Percentiles rank a stretch among this genome's conserved stretches.
phyloP scores from a whole-genome alignment of 495 filamentous ascomycete species.

The Neurospora tetrasperma region DNA sequence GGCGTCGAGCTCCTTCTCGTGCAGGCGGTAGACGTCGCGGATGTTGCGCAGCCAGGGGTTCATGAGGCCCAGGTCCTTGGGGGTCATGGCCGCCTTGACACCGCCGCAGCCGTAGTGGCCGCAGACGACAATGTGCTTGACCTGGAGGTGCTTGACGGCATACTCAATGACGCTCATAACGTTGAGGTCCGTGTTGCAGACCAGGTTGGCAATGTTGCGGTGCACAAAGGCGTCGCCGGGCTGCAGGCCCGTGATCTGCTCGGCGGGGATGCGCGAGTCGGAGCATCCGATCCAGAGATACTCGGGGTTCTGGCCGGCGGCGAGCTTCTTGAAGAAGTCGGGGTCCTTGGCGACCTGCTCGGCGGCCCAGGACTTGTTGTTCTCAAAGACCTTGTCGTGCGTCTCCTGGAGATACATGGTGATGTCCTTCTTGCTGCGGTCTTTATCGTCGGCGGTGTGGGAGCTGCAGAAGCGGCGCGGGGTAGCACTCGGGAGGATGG shows the following conservation, averaged over 20 bases:
- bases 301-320: conserved; percentile 44
- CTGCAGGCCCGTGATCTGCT: conserved; percentile 47
- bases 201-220: conserved; percentile 55
- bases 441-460: background rate
- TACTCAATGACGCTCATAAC: conserved; percentile 55
- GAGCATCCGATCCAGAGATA: conserved; percentile 58
- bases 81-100: conserved; percentile 50
- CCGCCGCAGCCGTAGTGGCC: conserved; percentile 57
- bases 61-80: conserved; percentile 47
- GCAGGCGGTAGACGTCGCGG: conserved; percentile 47
- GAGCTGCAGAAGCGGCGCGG: background rate
- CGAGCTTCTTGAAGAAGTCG: conserved; percentile 44
- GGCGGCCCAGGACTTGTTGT: conserved; percentile 45
- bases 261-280: conserved; percentile 53
- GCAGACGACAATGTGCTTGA: conserved; percentile 56
- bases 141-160: conserved; percentile 47
- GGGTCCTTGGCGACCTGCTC: conserved; percentile 40
- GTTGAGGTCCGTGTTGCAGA: conserved; percentile 48
- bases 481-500: background rate
- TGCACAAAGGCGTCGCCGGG: conserved; percentile 53
- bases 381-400: conserved; percentile 44
- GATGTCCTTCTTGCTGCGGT: conserved; percentile 25
- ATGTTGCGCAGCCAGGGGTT: conserved; percentile 55
- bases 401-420: conserved; percentile 34
- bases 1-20: conserved; percentile 46